Conservation (phyloP, 2,329 filamentous ascomycete species). For the Graphiopsis chlorocephala region DNA sequence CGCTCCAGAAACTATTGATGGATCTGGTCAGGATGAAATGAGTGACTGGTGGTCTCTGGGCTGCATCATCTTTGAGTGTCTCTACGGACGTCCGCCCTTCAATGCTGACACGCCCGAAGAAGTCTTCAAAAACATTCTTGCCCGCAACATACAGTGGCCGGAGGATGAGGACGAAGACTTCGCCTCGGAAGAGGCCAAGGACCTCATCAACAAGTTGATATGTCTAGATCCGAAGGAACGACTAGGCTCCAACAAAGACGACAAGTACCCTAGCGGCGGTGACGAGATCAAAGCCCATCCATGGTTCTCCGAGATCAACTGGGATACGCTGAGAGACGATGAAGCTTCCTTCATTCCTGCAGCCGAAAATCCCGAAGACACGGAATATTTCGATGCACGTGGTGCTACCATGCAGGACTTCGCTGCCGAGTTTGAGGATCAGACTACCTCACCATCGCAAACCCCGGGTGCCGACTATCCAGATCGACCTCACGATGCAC, state of each 20-base stretch:
- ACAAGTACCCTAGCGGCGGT: conserved; percentile 78
- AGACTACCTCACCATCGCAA: conserved; percentile 68
- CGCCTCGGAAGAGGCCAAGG: conserved; percentile 83
- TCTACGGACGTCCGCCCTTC: conserved; percentile 92
- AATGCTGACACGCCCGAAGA: conserved; percentile 85
- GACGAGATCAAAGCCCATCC: conserved; percentile 85
- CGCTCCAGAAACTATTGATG: conserved; percentile 93
- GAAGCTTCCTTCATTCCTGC: conserved; percentile 94
- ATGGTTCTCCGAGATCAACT: conserved; percentile 86
- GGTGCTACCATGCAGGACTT: conserved; percentile 92
- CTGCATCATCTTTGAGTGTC: conserved; percentile 94
- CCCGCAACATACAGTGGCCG: conserved; percentile 88
- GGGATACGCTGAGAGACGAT: conserved; percentile 88
- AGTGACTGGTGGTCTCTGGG: conserved; percentile 99
- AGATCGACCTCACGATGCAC: conserved; percentile 89
- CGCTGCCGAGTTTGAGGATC: conserved; percentile 90
- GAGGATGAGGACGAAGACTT: conserved; percentile 68
- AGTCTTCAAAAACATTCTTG: conserved; percentile 94
- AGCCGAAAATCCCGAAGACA: conserved; percentile 91
- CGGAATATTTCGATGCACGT: conserved; percentile 92
- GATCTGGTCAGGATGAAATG: conserved; percentile 91
- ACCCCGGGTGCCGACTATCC: conserved; percentile 73
- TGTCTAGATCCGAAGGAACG: conserved; percentile 79
- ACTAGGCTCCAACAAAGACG: conserved; percentile 79
- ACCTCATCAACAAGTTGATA: conserved; percentile 89